Evolutionary conservation across 164 flowering plant species (phyloP).

Genomic region (Cinnamomum chago): DNA sequence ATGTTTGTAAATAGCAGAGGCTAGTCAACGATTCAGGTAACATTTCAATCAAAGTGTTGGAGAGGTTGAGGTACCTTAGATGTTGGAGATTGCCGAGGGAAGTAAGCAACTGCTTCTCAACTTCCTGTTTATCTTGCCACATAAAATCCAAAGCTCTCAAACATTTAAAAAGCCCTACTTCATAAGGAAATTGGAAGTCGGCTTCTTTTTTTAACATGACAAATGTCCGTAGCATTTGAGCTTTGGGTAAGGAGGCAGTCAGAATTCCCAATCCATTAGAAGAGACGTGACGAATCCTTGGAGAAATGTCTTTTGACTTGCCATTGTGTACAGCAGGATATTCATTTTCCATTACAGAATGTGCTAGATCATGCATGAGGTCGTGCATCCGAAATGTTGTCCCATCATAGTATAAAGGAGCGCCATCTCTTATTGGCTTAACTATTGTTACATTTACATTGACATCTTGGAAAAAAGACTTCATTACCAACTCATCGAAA

Average conservation of each 20-base stretch:
- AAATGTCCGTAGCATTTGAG: not conserved
- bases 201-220: not conserved
- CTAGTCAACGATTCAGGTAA: constrained; percentile 11
- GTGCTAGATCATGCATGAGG: constrained; percentile 5
- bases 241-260: not conserved
- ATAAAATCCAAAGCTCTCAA: constrained; percentile 6
- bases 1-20: constrained; percentile 4
- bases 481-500: no score
- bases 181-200: not conserved
- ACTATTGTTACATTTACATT: no score
- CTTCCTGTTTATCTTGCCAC: not conserved
- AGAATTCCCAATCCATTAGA: not conserved
- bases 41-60: not conserved
- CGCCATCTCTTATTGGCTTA: no score
- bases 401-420: no score
- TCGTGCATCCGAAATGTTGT: no score
- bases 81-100: constrained; percentile 11
- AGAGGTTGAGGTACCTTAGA: constrained; percentile 14
- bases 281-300: constrained; percentile 3
- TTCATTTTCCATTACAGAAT: not conserved
- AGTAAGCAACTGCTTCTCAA: not conserved
- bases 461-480: no score
- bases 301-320: not conserved
- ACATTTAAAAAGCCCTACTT: not conserved
- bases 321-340: not conserved